Evolutionary conservation across 169 alveolate species (phyloP), one percentile per base, ranked within the genome.

Genomic region (Eimeria acervulina): DNA sequence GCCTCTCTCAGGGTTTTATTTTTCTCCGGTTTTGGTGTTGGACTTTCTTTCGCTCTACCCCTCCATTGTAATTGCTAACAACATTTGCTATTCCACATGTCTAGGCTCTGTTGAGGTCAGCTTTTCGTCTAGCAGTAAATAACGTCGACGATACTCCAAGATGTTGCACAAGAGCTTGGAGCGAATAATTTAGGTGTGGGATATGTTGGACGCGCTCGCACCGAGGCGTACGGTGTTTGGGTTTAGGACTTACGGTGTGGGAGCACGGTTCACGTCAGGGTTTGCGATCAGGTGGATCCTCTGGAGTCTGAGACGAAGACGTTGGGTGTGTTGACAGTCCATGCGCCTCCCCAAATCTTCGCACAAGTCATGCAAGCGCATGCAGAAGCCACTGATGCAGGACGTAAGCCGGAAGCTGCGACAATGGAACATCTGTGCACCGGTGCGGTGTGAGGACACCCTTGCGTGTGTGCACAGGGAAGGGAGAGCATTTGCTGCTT

Each of bases 11-110:
- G 99, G 99, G 13, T 99, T 98, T 96, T 99, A 99, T 96, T 98
- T 98, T 66, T 97, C 97, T 66, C 99, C 99, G 3, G 98, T 99
- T 47, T 98, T 99, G 26, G 99, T 99, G 31, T 97, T 99, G 83
- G 99, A 99, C 96, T 99, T 99, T 96, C 99, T 99, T 47, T 98
- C 99, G 88, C 98, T 98, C 51, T 99, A 99, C 97, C 99, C 99
- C 38, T 98, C 99, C 44, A 99, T 99, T 90, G 98, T 99, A 98
- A 99, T 98, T 95, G 99, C 99, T 33, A 99, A 99, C 97, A 98
- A 99, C 95, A 96, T 99, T 95, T 98, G 99, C 95, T 98, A 98
- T 96, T 97, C 99, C 84, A 98, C 99, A 40, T 96, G 98, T 92
- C 59, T 97, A 85, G 98, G 98, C 89, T 94, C 97, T 42, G 95